Base-by-base conservation (phyloP, 2,329 filamentous ascomycete species). In the Fonsecaea monophora region DNA sequence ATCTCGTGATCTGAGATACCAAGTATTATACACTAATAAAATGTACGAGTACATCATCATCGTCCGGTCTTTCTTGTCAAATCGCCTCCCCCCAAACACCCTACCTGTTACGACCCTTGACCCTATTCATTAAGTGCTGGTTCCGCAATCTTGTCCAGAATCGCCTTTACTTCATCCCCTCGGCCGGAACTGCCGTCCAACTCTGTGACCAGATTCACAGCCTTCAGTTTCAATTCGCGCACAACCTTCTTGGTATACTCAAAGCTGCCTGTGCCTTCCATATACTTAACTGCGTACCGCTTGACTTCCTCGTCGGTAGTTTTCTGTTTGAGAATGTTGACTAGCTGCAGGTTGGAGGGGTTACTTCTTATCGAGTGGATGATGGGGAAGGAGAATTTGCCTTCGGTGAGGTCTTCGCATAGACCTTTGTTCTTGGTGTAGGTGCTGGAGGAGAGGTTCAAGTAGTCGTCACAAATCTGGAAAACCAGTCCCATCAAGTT, bases 331-430 rank as follows among this genome's bases (percentile, higher is more conserved):
- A 98, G 83, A 64, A 98, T 97, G 76, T 95, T 97, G 78, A 97
- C 86, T 63, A 99, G 86, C 74, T 96, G 70, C 21, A 82, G 76
- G 63, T 81, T 82, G 3, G 73, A 73, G 2, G 79, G 79, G 45
- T 72, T 71, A 34, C 69, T 67, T 67, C 92, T 91, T 73, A 98
- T 96, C 77, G 91, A 90, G 81, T 98, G 94, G 74, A 98, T 97
- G 74, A 98, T 89, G 48, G 94, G 93, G 77, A 97, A 97, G 32
- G 90, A 94, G 82, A 97, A 97, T 84, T 98, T 98, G 70, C 94
- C 94, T 81, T 98, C 95, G 0, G 93, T 97, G 73, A 98, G 81
- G 79, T 98, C 95, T 82, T 98, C 94, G 78, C 92, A 96, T 73
- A 97, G 86, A 58, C 94, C 95, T 82, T 98, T 98, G 79, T 96